Evolutionary conservation across 345 rosid species (phyloP), one percentile per base, ranked within the genome.

Genomic region (Gossypium herbaceum): DNA sequence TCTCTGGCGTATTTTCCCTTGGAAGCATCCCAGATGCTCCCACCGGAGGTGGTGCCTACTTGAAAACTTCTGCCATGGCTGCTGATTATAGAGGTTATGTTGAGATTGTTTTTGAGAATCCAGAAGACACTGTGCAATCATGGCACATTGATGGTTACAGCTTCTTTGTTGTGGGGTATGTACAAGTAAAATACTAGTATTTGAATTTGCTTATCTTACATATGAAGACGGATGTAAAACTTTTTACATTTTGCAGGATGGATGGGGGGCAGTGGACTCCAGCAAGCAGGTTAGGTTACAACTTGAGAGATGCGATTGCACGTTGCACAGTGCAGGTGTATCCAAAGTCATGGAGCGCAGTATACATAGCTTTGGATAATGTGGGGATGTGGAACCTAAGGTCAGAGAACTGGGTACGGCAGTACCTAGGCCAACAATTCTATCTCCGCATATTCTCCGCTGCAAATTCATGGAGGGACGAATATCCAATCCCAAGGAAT

Each of bases 81-180:
- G 91, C 92, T 11, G 91, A 87, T 67, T 93, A 84, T 79, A 74
- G 92, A 20, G 90, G 87, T 24, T 95, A 80, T 74, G 78, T 83
- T 1, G 98, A 95, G 85, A 76, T 95, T 27, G 79, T 93, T 50
- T 95, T 95, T 68, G 90, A 91, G 84, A 95, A 95, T 73, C 76
- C 76, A 11, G 97, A 95, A 83, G 86, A 88, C 60, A 80, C 78
- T 20, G 66, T 93, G 72, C 99, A 92, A 81, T 87, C 97, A 19
- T 91, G 91, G 91, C 99, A 95, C 85, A 88, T 93, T 68, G 89
- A 90, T 72, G 99, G 99, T 59, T 87, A 95, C 81, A 79, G 75
- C 75, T 91, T 93, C 82, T 95, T 92, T 76, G 94, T 91, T 13
- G 98, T 89, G 12, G 98, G 97, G 98, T 94, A 88, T 75, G 87